Base-by-base conservation (phyloP, 1,139 yeast genomes). In the Yamadazyma friedrichii region DNA sequence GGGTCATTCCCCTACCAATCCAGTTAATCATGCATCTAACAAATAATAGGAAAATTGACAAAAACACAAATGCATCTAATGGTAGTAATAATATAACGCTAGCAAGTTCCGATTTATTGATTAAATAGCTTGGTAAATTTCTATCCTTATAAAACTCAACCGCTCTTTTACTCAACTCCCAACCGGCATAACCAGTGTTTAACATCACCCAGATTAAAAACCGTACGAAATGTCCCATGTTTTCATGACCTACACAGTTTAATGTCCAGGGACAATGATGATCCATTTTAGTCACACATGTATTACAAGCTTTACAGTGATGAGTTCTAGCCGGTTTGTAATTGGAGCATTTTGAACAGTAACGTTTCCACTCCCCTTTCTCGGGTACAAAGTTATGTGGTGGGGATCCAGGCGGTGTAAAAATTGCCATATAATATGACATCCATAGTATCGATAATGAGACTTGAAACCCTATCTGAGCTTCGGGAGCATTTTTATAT, bases 181-280 rank as follows among this genome's bases (percentile, higher is more conserved):
- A 57, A 9, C 76, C 55, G 0, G 82, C 76, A 48, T 67, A 73
- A 0, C 71, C 67, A 1, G 87, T 76, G 1, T 86, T 73, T 24
- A 75, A 59, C 16, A 80, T 63, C 1, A 88, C 84, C 85, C 91
- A 82, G 8, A 71, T 53, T 35, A 93, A 57, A 56, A 93, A 93
- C 40, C 98, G 70, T 51, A 88, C 55, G 56, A 93, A 93, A 56
- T 88, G 93, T 0, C 96, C 91, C 61, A 82, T 70, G 56, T 93
- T 93, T 1, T 64, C 62, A 59, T 82, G 82, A 0, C 98, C 98
- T 41, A 94, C 80, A 59, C 98, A 93, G 15, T 80, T 74, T 4
- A 94, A 80, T 56, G 94, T 89, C 98, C 98, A 93, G 0, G 98
- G 98, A 59, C 98, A 93, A 64, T 87, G 95, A 58, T 93, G 98